phyloP scores from a whole-genome alignment of 495 filamentous ascomycete genomes.

The Lepidopterella palustris region DNA sequence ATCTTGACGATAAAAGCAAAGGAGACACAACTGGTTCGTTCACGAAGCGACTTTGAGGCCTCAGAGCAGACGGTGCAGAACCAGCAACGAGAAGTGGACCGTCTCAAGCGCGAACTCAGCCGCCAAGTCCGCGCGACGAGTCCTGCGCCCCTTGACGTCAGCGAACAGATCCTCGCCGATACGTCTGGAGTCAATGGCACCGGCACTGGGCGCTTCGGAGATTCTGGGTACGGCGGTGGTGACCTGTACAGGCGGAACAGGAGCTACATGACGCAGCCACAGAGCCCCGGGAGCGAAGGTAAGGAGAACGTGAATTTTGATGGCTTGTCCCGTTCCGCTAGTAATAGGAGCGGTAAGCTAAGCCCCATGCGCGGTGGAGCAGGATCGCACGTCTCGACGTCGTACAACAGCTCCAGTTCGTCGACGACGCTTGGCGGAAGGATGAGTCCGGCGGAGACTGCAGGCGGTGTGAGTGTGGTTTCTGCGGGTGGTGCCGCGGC shows the following conservation, averaged over 20 bases:
- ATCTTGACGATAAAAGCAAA: conserved; percentile 96
- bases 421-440: conserved; percentile 19
- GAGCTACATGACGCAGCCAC: conserved; percentile 28
- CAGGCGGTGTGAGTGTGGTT: conserved; percentile 41
- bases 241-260: conserved; percentile 33
- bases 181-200: not conserved
- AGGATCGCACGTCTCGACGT: conserved; percentile 32
- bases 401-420: conserved; percentile 30
- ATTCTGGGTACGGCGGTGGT: conserved; percentile 38
- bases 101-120: conserved; percentile 73
- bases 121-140: conserved; percentile 40
- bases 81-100: conserved; percentile 81
- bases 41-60: conserved; percentile 80
- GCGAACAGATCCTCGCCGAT: conserved; percentile 31
- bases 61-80: conserved; percentile 77
- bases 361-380: conserved; percentile 42
- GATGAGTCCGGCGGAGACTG: conserved; percentile 25
- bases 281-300: conserved; percentile 31
- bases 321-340: conserved; percentile 22
- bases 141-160: conserved; percentile 37
- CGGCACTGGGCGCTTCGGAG: conserved; percentile 11
- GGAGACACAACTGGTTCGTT: conserved; percentile 91
- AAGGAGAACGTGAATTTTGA: conserved; percentile 56
- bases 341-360: conserved; percentile 41
- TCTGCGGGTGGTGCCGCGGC: conserved; percentile 36